Evolutionary conservation across 768 basidiomycete genomes (phyloP).

Genomic region (Mycena pura): DNA sequence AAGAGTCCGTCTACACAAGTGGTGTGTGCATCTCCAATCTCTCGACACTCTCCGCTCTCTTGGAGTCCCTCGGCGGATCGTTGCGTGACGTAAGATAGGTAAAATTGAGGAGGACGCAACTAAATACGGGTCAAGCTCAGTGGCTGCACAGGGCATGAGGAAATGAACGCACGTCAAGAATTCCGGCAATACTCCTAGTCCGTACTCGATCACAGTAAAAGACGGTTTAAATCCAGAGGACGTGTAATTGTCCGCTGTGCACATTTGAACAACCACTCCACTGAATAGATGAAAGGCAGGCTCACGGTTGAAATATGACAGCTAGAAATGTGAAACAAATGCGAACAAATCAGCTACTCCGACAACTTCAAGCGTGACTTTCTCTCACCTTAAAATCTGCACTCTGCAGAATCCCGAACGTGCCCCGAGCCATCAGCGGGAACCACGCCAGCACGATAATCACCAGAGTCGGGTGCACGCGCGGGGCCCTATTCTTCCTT

Average conservation of each 20-base stretch:
- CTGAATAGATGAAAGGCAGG: neutral
- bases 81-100: too few relatives aligned
- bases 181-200: slow-evolving; percentile 29
- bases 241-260: slow-evolving; percentile 26
- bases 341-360: neutral
- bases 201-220: slow-evolving; percentile 29
- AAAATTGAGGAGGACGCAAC: too few relatives aligned
- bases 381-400: neutral
- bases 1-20: too few relatives aligned
- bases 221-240: slow-evolving; percentile 20
- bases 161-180: slow-evolving; percentile 24
- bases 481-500: neutral
- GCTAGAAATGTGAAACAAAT: neutral
- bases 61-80: too few relatives aligned
- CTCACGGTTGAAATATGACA: slow-evolving; percentile 32
- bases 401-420: slow-evolving; percentile 38
- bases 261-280: too few relatives aligned
- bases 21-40: too few relatives aligned
- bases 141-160: neutral
- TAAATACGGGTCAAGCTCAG: too few relatives aligned
- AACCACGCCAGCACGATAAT: slow-evolving; percentile 40
- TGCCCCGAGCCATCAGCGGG: slow-evolving; percentile 40
- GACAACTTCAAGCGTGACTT: too few relatives aligned
- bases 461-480: slow-evolving; percentile 36
- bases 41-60: too few relatives aligned